These are phyloP conservation scores for Clarireedia sp. DNA, from an alignment of 2,329 filamentous ascomycete species.

Conservation along the genomic window DNA sequence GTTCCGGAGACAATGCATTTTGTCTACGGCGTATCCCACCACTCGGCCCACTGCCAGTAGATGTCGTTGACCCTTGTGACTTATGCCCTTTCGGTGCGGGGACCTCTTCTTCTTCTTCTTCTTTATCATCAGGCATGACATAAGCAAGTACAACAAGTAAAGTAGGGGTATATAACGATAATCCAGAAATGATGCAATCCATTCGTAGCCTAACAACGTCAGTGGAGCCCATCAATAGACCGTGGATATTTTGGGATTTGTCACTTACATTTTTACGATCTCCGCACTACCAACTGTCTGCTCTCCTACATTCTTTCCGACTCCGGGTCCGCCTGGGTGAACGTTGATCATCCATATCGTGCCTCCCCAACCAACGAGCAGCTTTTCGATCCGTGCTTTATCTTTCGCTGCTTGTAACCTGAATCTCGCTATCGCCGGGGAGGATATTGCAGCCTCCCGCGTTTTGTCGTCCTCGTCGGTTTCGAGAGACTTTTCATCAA, in stretches of 20 bases:
- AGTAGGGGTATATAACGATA: slow-evolving; percentile 91
- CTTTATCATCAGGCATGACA: slow-evolving; percentile 56
- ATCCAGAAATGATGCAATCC: slow-evolving; percentile 95
- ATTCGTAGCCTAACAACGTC: slow-evolving; percentile 63
- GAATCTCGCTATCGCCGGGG: slow-evolving; percentile 40
- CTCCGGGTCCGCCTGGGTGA: slow-evolving; percentile 61
- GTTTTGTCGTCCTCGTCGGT: slow-evolving; percentile 51
- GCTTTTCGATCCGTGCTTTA: slow-evolving; percentile 57
- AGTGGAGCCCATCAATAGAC: slow-evolving; percentile 14
- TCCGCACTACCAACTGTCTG: slow-evolving; percentile 72
- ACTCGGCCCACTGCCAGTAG: slow-evolving; percentile 48
- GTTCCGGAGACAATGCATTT: slow-evolving; percentile 77
- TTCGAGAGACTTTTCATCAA: slow-evolving; percentile 76
- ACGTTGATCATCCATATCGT: slow-evolving; percentile 95
- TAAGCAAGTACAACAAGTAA: slow-evolving; percentile 89
- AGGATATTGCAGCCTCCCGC: slow-evolving; percentile 26
- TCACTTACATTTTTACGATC: slow-evolving; percentile 80
- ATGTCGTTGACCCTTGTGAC: slow-evolving; percentile 36
- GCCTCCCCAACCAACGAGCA: slow-evolving; percentile 91
- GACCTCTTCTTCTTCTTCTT: slow-evolving; percentile 38
- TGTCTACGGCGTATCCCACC: slow-evolving; percentile 63
- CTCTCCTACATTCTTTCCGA: slow-evolving; percentile 60
- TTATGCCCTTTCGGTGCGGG: slow-evolving; percentile 31
- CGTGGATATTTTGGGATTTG: not conserved
- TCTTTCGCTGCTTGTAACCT: slow-evolving; percentile 42